These are phyloP conservation scores for Tetrastigma voinierianum DNA, from an alignment of 164 flowering plant genomes.

Conservation along the genomic window DNA sequence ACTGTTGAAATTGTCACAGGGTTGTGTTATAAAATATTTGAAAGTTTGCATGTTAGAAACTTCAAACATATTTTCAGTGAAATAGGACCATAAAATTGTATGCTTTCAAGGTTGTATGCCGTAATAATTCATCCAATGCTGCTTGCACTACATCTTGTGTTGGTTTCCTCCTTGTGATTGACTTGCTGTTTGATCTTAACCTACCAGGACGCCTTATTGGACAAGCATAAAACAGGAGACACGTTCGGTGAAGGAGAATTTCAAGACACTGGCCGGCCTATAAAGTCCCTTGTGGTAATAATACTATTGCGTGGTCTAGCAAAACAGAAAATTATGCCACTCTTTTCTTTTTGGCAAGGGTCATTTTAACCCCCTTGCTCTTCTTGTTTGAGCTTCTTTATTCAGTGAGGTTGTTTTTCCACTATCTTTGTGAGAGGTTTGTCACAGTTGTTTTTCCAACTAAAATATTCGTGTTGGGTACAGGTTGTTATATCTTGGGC, in stretches of 20 bases:
- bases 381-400: no score
- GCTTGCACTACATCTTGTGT: background rate
- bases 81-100: no score
- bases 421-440: background rate
- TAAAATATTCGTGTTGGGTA: background rate
- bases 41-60: background rate
- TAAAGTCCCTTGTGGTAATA: conserved; percentile 43
- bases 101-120: background rate
- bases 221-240: conserved; percentile 41
- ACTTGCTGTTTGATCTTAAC: conserved; percentile 6
- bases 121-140: background rate
- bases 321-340: no score
- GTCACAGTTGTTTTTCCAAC: background rate
- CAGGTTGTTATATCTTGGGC: conserved; percentile 61
- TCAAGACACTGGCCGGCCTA: conserved; percentile 40
- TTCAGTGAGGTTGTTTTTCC: background rate
- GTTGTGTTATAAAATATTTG: background rate
- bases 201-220: conserved; percentile 43
- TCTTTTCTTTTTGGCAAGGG: no score
- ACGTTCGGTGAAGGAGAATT: conserved; percentile 35
- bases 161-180: conserved; percentile 5
- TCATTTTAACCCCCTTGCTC: no score
- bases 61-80: no score
- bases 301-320: background rate
- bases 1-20: background rate